Evolutionary conservation across 345 rosid species (phyloP), one percentile per base, ranked within the genome.

Genomic region (Punica granatum): DNA sequence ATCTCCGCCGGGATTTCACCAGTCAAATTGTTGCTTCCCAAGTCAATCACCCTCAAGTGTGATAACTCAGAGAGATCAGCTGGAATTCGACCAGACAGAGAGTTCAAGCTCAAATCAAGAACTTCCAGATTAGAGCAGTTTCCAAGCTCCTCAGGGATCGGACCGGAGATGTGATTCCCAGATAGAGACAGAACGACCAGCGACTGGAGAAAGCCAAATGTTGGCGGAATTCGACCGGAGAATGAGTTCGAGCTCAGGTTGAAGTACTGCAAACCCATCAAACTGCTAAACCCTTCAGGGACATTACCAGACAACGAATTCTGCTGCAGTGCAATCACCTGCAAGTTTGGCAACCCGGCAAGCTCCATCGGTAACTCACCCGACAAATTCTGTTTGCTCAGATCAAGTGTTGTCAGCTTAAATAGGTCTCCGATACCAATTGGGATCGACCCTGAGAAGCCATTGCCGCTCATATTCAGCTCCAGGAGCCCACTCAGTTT

Each of bases 241-340:
- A 90, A 85, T 6, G 73, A 74, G 76, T 94, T 94, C 66, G 78
- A 80, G 63, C 86, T 87, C 36, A 94, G 89, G 76, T 90, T 91
- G 69, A 89, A 71, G 70, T 82, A 83, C 59, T 70, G 81, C 77
- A 91, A 75, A 75, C 88, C 79, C 83, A 75, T 75, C 77, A 94
- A 84, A 74, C 96, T 94, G 77, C 97, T 89, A 64, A 94, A 83
- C 21, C 97, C 97, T 83, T 89, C 97, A 68, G 88, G 88, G 36
- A 90, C 81, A 73, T 79, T 67, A 19, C 91, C 96, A 26, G 87
- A 86, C 61, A 94, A 77, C 70, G 41, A 74, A 70, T 94, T 94
- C 67, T 85, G 96, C 71, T 94, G 91, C 85, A 94, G 74, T 51
- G 96, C 92, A 83, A 90, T 76, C 70, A 81, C 89, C 72, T 89